Evolutionary conservation across 2,329 filamentous ascomycete species (phyloP), one percentile per base, ranked within the genome.

Genomic region (Sporothrix curviconia): DNA sequence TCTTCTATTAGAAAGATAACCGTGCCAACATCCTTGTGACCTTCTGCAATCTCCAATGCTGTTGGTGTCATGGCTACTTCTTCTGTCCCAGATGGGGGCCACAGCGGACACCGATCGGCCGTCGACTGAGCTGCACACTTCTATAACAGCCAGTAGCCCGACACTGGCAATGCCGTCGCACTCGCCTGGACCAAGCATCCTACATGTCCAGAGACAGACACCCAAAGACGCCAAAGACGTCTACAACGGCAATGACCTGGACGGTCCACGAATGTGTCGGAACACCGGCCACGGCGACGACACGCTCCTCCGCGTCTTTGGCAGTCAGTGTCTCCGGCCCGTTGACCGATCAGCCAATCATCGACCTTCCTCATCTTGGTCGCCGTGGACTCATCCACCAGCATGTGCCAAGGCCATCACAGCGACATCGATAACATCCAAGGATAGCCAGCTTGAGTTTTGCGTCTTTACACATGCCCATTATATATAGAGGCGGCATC

Each of bases 361-460:
- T 1, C 2, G n/a, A 30, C 17, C 22, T 1, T 42, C 30, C 3
- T 22, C 40, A 0, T 17, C 22, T 7, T 64, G 57, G 60, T 37
- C 58, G 1, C 66, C 65, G 0, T 68, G 65, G 64, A 66, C 64
- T 3, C 61, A 65, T 42, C 56, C 32, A 4, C 66, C 66, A 1
- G 12, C 32, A 25, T 55, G 52, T n/a, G 62, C 59, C 50, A 66
- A 63, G 17, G 46, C 54, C 19, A 58, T 59, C 36, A 60, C 60
- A 2, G 54, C 42, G 15, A 3, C 24, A 5, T 47, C 44, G 15
- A 25, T 14, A 1, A 7, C 47, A 2, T 12, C 47, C 3, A n/a
- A n/a, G n/a, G n/a, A n/a, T n/a, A 17, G 4, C 6, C 0, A 17
- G 1, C 14, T 51, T 7, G 14, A n/a, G 9, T 66, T 63, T 55